phyloP scores from a whole-genome alignment of 1,284 basidiomycete species.

The Inonotus obliquus region DNA sequence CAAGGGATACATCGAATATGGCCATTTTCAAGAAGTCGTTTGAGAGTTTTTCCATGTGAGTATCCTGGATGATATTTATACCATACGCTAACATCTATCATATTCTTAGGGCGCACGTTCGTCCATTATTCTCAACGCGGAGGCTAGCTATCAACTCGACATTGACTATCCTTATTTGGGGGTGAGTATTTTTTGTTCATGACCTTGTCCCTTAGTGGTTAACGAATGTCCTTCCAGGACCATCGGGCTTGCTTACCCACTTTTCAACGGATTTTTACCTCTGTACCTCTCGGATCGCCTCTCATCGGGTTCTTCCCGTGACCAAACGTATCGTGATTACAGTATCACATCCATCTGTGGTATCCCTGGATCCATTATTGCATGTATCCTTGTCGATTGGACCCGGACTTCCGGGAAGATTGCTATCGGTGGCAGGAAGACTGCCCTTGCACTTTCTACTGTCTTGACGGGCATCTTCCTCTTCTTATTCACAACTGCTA shows the following conservation, averaged over 20 bases:
- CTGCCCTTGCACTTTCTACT: conserved; percentile 47
- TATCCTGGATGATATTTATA: neutral
- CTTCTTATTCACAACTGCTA: conserved; percentile 57
- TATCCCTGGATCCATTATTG: conserved; percentile 54
- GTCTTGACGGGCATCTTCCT: conserved; percentile 50
- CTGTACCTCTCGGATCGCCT: conserved; percentile 45
- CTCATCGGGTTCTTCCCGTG: conserved; percentile 26
- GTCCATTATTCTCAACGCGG: conserved; percentile 46
- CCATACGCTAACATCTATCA: neutral
- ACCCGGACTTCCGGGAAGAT: conserved; percentile 31
- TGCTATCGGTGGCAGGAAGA: conserved; percentile 44
- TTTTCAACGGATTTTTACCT: conserved; percentile 50
- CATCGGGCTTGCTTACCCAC: conserved; percentile 58
- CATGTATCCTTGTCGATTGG: conserved; percentile 51
- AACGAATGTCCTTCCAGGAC: conserved; percentile 27
- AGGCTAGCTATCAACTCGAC: conserved; percentile 47
- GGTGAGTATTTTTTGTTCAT: conserved; percentile 25
- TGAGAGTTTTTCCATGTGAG: conserved; percentile 36
- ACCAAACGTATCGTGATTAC: conserved; percentile 44
- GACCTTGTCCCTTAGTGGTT: neutral
- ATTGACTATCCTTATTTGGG: conserved; percentile 51
- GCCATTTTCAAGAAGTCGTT: conserved; percentile 36
- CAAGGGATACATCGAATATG: conserved; percentile 21
- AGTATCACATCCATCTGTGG: conserved; percentile 46
- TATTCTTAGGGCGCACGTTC: conserved; percentile 39